Conservation (phyloP, 441 rosid genomes). For the Raphanus hybrid region DNA sequence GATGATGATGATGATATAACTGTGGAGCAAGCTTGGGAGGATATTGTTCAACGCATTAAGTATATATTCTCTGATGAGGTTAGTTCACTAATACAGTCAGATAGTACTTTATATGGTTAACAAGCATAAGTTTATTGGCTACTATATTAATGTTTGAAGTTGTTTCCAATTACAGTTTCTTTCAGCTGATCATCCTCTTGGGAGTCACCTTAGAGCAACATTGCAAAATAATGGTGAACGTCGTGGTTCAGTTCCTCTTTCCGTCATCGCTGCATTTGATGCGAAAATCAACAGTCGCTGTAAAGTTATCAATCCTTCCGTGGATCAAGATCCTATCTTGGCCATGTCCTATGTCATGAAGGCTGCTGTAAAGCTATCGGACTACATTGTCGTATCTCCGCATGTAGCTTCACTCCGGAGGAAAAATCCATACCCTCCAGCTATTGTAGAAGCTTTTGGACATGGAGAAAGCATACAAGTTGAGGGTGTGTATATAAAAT, state of each 20-base stretch:
- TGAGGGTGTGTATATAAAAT: conserved; percentile 59
- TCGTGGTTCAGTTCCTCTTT: conserved; percentile 63
- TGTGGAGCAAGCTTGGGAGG: conserved; percentile 65
- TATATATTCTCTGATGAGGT: conserved; percentile 81
- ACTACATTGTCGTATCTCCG: conserved; percentile 47
- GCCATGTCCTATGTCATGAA: conserved; percentile 56
- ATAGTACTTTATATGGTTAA: neutral
- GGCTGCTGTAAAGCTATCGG: conserved; percentile 64
- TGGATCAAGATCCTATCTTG: conserved; percentile 59
- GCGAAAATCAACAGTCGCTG: conserved; percentile 60
- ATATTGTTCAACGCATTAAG: conserved; percentile 57
- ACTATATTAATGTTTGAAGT: neutral
- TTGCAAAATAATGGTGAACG: conserved; percentile 58
- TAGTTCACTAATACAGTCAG: conserved; percentile 29
- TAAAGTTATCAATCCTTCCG: conserved; percentile 62
- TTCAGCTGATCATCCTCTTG: conserved; percentile 64
- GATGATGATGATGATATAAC: conserved; percentile 56
- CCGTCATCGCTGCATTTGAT: conserved; percentile 66
- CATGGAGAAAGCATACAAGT: conserved; percentile 42
- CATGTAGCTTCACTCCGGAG: conserved; percentile 55
- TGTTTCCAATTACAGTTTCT: conserved; percentile 56
- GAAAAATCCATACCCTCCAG: conserved; percentile 57
- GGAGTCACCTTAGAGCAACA: conserved; percentile 77
- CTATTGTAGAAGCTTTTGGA: conserved; percentile 45
- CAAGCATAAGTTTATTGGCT: neutral